Base-by-base conservation (phyloP, 1,139 yeast genomes). In the Sporopachydermia cereana region DNA sequence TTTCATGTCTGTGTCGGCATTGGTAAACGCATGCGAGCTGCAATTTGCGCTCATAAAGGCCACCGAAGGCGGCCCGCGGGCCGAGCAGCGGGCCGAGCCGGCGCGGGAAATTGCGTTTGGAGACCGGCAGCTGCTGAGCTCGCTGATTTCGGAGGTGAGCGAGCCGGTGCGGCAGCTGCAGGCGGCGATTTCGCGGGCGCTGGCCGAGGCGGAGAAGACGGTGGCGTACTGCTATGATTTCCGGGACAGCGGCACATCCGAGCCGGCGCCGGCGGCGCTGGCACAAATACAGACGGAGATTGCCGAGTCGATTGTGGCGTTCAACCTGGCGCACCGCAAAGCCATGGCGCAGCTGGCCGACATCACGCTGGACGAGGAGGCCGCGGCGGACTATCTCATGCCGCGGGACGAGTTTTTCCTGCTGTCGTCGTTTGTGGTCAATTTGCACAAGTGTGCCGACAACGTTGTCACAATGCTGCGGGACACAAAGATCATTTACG, bases 361-460 rank as follows among this genome's bases (percentile, higher is more conserved):
- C 18, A 18, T 22, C 16, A 23, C 18, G 20, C 24, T 57, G 36
- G 34, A 52, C 1, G 52, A 52, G 17, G 46, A 12, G 14, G 14
- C 30, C 12, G 30, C 12, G n/a, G 14, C 30, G 9, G 57, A 58
- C 42, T 50, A 63, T 29, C 52, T 71, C 2, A 57, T 66, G 43
- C 74, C 76, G 5, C 62, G 68, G 45, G 76, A 71, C 48, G 75
- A 72, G 51, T 63, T 69, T 59, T 72, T 72, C 49, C 52, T 72
- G 23, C 48, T 72, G 5, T 70, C 77, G 1, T 69, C 75, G 0
- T 72, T 71, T 51, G 48, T 72, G 24, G 62, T 72, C 57, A 72
- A 72, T 51, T 59, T 69, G 43, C 63, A 72, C 48, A 70, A 70
- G 50, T 57, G 63, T 23, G 61, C 70, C 0, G 57, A 62, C 30